A percentile compares a stretch with the other conserved stretches of the same genome.
Conservation (phyloP, 768 basidiomycete species). For the Russula sp. region DNA sequence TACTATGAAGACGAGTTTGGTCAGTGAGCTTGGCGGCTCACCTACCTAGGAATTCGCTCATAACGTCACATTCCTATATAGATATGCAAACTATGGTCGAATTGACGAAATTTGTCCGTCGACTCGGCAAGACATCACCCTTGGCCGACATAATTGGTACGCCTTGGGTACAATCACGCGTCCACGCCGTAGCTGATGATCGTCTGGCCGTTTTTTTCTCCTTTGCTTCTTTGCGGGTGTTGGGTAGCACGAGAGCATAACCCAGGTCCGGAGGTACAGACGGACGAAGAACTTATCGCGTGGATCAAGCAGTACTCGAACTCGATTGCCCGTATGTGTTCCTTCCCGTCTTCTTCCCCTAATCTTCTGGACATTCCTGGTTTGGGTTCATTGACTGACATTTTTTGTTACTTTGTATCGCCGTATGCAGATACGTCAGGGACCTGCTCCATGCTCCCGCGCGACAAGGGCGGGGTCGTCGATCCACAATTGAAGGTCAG, state of each 20-base stretch:
- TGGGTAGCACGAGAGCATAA: constrained; percentile 35
- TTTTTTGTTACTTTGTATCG: background rate
- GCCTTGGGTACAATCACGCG: too few species aligned
- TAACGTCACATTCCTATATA: constrained; percentile 9
- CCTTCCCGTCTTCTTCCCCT: constrained; percentile 31
- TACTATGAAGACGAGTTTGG: constrained; percentile 38
- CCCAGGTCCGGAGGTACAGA: constrained; percentile 35
- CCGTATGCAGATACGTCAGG: constrained; percentile 44
- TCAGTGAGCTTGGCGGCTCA: constrained; percentile 5
- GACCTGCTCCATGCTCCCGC: constrained; percentile 54
- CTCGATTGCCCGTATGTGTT: constrained; percentile 16
- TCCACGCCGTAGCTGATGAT: background rate
- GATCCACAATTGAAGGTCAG: constrained; percentile 45
- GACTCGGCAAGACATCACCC: constrained; percentile 32
- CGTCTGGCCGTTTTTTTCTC: background rate
- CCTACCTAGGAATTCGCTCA: background rate
- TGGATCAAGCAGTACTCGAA: constrained; percentile 13
- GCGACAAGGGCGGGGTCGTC: constrained; percentile 51
- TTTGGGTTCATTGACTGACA: background rate
- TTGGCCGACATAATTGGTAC: constrained; percentile 33
- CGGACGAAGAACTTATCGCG: constrained; percentile 34
- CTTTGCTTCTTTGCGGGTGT: background rate
- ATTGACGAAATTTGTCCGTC: constrained; percentile 35
- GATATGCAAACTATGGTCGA: constrained; percentile 37
- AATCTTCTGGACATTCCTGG: background rate